Evolutionary conservation across 2,329 filamentous ascomycete species (phyloP).

Genomic region (Didymella exigua): DNA sequence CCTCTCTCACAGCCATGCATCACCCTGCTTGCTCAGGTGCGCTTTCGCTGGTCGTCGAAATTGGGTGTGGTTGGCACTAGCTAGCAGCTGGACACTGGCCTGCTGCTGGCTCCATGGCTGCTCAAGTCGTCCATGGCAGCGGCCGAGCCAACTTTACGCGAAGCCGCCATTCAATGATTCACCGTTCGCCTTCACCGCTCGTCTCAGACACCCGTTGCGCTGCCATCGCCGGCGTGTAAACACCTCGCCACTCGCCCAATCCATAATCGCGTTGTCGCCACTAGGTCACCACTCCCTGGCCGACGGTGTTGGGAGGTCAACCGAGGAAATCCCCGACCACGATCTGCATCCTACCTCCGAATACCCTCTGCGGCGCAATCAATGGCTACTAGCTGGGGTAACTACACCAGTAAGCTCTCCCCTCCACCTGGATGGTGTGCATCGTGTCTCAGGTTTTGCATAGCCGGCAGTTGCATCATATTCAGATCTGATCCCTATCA

Average conservation of each 20-base stretch:
- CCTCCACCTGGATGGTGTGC: constrained; percentile 5
- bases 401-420: constrained; percentile 37
- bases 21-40: constrained; percentile 13
- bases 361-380: constrained; percentile 25
- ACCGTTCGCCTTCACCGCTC: constrained; percentile 21
- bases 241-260: constrained; percentile 23
- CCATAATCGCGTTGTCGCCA: constrained; percentile 6
- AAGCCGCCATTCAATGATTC: constrained; percentile 18
- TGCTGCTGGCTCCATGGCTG: constrained; percentile 5
- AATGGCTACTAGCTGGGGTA: constrained; percentile 43
- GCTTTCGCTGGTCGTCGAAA: constrained; percentile 23
- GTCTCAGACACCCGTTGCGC: constrained; percentile 18
- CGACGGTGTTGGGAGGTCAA: constrained; percentile 15
- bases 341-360: constrained; percentile 29
- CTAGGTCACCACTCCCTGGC: constrained; percentile 1
- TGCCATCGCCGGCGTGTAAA: constrained; percentile 21
- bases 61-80: constrained; percentile 30
- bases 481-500: constrained; percentile 18
- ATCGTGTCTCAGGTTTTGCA: neutral
- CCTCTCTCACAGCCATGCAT: constrained; percentile 15
- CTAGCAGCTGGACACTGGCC: constrained; percentile 9
- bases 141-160: constrained; percentile 12
- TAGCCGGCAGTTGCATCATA: constrained; percentile 25
- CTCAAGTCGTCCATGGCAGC: constrained; percentile 1
- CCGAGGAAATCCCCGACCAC: constrained; percentile 22